Percentiles rank a stretch among this genome's conserved stretches.
Conservation (phyloP, 2,329 filamentous ascomycete species). For the Colletotrichum zoysiae region DNA sequence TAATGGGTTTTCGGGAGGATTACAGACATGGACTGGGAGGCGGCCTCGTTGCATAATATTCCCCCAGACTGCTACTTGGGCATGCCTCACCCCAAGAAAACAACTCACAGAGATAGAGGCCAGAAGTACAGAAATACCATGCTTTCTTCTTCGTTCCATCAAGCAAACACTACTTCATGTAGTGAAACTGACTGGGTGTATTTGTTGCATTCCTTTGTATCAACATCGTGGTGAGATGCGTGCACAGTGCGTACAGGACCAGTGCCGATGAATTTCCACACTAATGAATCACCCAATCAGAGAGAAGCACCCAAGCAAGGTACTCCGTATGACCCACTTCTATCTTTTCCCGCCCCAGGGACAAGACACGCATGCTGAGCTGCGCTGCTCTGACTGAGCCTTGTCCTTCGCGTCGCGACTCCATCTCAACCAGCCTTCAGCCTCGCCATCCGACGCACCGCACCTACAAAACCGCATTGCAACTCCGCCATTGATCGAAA, state of each 20-base stretch:
- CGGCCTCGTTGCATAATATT: constrained; percentile 9
- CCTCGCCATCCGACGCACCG: constrained; percentile 16
- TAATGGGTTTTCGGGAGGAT: no score
- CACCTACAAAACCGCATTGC: constrained; percentile 5
- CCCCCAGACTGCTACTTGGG: constrained; percentile 18
- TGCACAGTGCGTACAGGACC: neutral
- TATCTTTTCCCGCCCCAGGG: constrained; percentile 28
- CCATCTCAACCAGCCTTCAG: constrained; percentile 37
- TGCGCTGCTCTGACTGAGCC: constrained; percentile 5
- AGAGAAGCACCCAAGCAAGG: neutral
- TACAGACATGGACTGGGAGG: neutral
- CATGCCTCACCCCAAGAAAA: neutral
- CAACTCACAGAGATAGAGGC: constrained; percentile 1
- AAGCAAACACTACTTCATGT: rapidly evolving
- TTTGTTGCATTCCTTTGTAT: no score
- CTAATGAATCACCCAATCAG: neutral
- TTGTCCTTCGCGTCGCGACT: constrained; percentile 40
- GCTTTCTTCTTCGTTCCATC: neutral
- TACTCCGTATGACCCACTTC: constrained; percentile 4
- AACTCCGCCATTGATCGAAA: constrained; percentile 3
- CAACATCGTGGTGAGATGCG: neutral
- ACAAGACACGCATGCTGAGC: neutral
- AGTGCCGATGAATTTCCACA: neutral
- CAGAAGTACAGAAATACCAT: neutral
- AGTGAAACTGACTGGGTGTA: neutral